Base-by-base conservation (phyloP, 176 grass and related monocot genomes). In the Rhynchospora breviuscula region DNA sequence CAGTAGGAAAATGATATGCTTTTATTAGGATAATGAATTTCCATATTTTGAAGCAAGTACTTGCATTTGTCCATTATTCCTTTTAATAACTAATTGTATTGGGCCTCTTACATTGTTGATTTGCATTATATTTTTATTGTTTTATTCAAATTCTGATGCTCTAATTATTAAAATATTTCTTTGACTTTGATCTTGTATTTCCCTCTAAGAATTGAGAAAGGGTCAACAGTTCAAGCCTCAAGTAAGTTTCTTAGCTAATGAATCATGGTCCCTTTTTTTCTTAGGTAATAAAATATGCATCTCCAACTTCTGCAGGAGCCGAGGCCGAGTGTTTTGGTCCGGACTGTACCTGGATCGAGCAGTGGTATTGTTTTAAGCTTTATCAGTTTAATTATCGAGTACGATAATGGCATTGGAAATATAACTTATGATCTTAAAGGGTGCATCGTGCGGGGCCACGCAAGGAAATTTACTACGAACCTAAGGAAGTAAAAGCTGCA, bases 341-440 rank as follows among this genome's bases (percentile, higher is more conserved):
- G 88, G 95, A 98, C 64, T 98, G 90, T 81, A 93, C 70, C 77
- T 98, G 95, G 95, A 85, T 98, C 33, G 95, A 98, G 86, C 92
- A 94, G 86, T 94, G 95, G 95, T 98, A 94, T 63, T 85, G 49
- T 86, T 74, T 82, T 74, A 78, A 75, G 65, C 12, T 79, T 84
- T 83, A 44, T 45, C 19, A 74, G 68, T 19, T 81, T 85, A 59
- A 31, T 67, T 84, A 63, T 83, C 74, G 26, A 79, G 80, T 63
- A 51, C 3, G 33, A 25, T 67, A 67, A 40, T 84, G 25, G 19
- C 57, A 80, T 31, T 78, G 3, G 58, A 49, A 87, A 47, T 82
- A 15, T 72, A 79, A 61, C 8, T 85, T 68, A 67, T 81, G 29
- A 89, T 90, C 76, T 81, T 48, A 15, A 83, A 98, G 95, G 92